Evolutionary conservation across 2,329 filamentous ascomycete genomes (phyloP).

Genomic region (Aspergillus arachidicola): DNA sequence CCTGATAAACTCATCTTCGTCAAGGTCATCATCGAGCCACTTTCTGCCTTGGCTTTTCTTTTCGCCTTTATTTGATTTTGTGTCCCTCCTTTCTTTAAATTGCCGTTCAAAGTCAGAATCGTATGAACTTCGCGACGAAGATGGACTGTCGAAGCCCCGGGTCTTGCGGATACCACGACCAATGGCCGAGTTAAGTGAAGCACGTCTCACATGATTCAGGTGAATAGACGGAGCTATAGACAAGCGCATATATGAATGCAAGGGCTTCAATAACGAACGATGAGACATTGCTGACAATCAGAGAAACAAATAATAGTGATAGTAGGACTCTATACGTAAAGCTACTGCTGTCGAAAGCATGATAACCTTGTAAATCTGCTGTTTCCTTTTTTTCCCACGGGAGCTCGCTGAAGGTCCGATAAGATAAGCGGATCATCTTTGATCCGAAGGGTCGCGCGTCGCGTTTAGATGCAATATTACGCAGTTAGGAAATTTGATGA

Average conservation of each 20-base stretch:
- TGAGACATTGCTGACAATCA: slow-evolving; percentile 11
- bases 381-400: slow-evolving; percentile 9
- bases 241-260: slow-evolving; percentile 18
- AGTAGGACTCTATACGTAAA: neutral
- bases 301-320: neutral
- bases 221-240: slow-evolving; percentile 12
- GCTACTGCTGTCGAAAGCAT: neutral
- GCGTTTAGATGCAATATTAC: slow-evolving; percentile 18
- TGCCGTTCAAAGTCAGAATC: slow-evolving; percentile 2
- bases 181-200: slow-evolving; percentile 70
- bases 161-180: slow-evolving; percentile 64
- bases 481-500: slow-evolving; percentile 10
- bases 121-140: neutral
- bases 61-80: neutral
- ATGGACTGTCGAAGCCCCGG: slow-evolving; percentile 8
- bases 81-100: neutral
- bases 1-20: slow-evolving; percentile 35
- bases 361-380: neutral
- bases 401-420: slow-evolving; percentile 22
- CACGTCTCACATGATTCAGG: slow-evolving; percentile 41
- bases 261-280: slow-evolving; percentile 7
- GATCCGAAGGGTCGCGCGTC: slow-evolving; percentile 10
- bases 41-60: neutral
- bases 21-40: slow-evolving; percentile 18
- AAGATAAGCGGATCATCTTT: slow-evolving; percentile 24